Conservation (phyloP, 192 early-diverging fungal species). For the Rhizophagus prolifer region DNA sequence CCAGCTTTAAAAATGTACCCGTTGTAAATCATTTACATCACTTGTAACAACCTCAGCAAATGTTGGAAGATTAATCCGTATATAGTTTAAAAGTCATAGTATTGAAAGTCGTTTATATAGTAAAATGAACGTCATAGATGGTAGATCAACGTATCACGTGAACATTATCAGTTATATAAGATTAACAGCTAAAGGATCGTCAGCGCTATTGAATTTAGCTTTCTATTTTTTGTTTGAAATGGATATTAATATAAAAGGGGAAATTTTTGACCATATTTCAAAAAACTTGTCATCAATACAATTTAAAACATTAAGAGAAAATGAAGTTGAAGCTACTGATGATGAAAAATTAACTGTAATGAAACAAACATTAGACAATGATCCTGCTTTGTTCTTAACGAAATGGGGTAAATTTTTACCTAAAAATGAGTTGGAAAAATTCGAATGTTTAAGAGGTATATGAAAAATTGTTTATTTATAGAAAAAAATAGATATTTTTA, state of each 20-base stretch:
- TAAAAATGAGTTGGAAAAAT: conserved; percentile 28
- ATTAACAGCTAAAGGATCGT: no score
- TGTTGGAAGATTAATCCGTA: no score
- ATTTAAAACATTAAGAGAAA: conserved; percentile 37
- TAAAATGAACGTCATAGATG: no score
- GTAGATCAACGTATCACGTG: no score
- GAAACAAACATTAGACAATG: conserved; percentile 25
- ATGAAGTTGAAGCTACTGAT: conserved; percentile 32
- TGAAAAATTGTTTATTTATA: neutral
- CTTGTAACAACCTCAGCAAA: no score
- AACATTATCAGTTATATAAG: no score
- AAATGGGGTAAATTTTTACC: conserved; percentile 42
- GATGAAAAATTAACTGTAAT: conserved; percentile 36
- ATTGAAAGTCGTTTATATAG: no score
- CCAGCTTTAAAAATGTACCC: no score
- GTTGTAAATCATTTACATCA: no score
- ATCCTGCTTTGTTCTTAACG: conserved; percentile 43
- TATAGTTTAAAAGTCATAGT: no score
- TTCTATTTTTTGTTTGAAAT: neutral
- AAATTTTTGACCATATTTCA: neutral
- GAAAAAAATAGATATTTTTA: neutral
- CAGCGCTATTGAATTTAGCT: no score
- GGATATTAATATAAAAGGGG: neutral
- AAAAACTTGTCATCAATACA: conserved; percentile 9
- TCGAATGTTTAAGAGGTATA: conserved; percentile 33